A percentile compares a stretch with the other conserved stretches of the same genome.
Evolutionary conservation across 1,284 basidiomycete species (phyloP).

Genomic region (Pseudozyma tsukubaensis): DNA sequence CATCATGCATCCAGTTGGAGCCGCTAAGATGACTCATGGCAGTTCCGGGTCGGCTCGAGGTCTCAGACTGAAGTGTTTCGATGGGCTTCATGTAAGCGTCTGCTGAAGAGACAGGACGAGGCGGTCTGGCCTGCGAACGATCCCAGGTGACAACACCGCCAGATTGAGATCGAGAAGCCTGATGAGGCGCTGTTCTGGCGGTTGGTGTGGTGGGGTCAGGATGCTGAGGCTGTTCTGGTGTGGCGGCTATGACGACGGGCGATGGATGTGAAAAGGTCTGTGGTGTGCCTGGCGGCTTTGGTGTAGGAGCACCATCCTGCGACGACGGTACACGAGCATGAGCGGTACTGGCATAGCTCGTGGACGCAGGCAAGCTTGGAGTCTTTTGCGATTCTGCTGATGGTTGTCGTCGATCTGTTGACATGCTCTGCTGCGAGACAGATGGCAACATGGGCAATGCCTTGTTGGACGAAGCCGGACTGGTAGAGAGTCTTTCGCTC

Average conservation of each 20-base stretch:
- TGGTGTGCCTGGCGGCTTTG: conserved; percentile 27
- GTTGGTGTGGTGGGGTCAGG: conserved; percentile 10
- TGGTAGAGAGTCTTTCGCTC: conserved; percentile 18
- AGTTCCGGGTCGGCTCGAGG: conserved; percentile 40
- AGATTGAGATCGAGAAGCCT: conserved; percentile 18
- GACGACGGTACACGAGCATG: conserved; percentile 20
- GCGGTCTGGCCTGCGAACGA: conserved; percentile 2
- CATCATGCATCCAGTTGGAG: conserved; percentile 44
- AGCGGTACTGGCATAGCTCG: conserved; percentile 16
- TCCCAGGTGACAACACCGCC: conserved; percentile 5
- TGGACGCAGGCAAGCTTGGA: conserved; percentile 9
- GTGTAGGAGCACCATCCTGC: conserved; percentile 24
- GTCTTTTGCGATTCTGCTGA: conserved; percentile 7
- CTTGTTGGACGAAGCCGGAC: conserved; percentile 32
- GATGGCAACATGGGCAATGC: conserved; percentile 28
- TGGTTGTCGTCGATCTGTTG: conserved; percentile 14
- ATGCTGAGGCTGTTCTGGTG: conserved; percentile 31
- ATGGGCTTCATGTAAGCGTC: conserved; percentile 46
- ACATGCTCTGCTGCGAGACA: background rate
- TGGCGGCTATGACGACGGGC: conserved; percentile 30
- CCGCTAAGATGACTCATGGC: conserved; percentile 49
- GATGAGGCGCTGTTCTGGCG: conserved; percentile 1
- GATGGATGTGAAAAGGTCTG: conserved; percentile 12
- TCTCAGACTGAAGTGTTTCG: conserved; percentile 31
- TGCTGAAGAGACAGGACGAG: conserved; percentile 46